Evolutionary conservation across 352 stramenopile species (phyloP).

Genomic region (Phytophthora chlamydospora): DNA sequence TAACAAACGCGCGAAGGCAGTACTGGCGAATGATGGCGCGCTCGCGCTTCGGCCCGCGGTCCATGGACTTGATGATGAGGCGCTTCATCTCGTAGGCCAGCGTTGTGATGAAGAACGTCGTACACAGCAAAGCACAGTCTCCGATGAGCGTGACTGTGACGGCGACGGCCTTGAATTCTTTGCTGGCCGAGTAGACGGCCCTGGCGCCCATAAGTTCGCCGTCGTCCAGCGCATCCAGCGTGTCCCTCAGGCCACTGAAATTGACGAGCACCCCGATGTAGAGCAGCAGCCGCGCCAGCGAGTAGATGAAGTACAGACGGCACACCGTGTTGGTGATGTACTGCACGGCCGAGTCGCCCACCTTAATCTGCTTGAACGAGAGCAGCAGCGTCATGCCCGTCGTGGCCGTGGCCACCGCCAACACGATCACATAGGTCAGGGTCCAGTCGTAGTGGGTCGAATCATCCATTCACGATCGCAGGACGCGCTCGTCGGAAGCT

Average conservation of each 20-base stretch:
- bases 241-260: constrained; percentile 53
- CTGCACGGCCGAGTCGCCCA: constrained; percentile 65
- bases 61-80: constrained; percentile 72
- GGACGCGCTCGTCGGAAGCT: constrained; percentile 16
- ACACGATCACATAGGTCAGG: constrained; percentile 58
- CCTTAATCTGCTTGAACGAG: constrained; percentile 68
- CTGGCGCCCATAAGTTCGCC: constrained; percentile 58
- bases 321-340: constrained; percentile 74
- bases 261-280: constrained; percentile 62
- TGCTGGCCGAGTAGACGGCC: constrained; percentile 49
- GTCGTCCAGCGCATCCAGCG: constrained; percentile 52
- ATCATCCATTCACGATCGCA: constrained; percentile 51
- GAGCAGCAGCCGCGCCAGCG: constrained; percentile 52
- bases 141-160: constrained; percentile 57
- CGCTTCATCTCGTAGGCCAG: constrained; percentile 73
- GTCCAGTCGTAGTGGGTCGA: constrained; percentile 62
- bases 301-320: constrained; percentile 70
- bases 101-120: constrained; percentile 68
- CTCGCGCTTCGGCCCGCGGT: constrained; percentile 56
- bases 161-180: constrained; percentile 43
- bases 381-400: constrained; percentile 59
- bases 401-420: constrained; percentile 47
- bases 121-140: constrained; percentile 64
- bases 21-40: constrained; percentile 62
- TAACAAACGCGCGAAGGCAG: constrained; percentile 45